Evolutionary conservation across 2,329 filamentous ascomycete species (phyloP).

Genomic region (Pyrenochaeta sp.): DNA sequence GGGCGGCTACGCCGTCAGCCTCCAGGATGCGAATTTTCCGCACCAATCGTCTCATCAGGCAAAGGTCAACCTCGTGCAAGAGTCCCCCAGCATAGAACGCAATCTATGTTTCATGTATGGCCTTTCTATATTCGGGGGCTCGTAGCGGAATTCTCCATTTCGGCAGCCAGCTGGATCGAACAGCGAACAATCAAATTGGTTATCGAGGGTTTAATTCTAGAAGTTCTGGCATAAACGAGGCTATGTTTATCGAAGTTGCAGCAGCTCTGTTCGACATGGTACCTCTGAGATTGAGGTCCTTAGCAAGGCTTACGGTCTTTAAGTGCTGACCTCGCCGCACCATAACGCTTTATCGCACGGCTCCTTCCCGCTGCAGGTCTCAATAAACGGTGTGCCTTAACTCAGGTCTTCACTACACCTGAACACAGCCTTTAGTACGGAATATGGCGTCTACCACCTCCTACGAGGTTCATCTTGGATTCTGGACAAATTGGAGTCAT

Average conservation of each 20-base stretch:
- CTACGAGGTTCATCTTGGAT: slow-evolving; percentile 8
- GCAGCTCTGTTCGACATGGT: neutral
- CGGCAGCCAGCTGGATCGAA: neutral
- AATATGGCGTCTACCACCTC: neutral
- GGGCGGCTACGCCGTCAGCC: neutral
- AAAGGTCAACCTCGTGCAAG: neutral
- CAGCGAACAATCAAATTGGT: neutral
- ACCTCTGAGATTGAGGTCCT: too few species aligned
- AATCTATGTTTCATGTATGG: neutral
- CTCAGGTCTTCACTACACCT: neutral
- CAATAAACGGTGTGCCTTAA: neutral
- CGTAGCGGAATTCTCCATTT: neutral
- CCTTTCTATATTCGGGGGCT: neutral
- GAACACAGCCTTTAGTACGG: neutral
- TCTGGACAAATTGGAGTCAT: slow-evolving; percentile 24
- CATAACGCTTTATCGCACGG: neutral
- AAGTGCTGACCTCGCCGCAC: slow-evolving; percentile 1
- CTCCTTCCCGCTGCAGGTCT: slow-evolving; percentile 1
- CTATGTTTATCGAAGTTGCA: neutral
- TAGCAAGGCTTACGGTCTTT: neutral
- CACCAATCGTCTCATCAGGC: neutral
- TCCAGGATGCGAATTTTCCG: neutral
- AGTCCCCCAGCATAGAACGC: neutral
- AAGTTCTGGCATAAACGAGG: neutral
- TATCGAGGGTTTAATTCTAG: neutral